These are phyloP conservation scores for barley (Hordeum vulgare) DNA, from an alignment of 176 grass and related monocot genomes.

Conservation along the genomic window DNA sequence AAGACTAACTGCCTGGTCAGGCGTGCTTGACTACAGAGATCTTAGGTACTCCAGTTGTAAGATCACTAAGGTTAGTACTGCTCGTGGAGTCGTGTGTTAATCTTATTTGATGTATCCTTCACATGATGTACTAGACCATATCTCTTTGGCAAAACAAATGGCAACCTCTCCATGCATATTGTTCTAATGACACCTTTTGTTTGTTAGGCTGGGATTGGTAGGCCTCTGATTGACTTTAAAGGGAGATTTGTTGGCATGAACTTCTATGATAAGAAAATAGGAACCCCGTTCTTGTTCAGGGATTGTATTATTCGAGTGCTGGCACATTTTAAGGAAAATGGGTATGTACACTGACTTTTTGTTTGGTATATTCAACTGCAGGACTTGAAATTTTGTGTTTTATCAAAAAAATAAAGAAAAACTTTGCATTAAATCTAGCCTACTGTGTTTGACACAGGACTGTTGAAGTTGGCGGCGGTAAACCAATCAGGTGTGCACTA, in stretches of 20 bases:
- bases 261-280: constrained; percentile 22
- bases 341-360: background rate
- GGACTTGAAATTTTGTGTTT: background rate
- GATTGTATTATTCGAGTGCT: background rate
- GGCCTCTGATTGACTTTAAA: background rate
- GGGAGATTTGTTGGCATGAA: constrained; percentile 13
- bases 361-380: background rate
- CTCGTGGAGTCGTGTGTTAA: background rate
- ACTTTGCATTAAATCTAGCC: background rate
- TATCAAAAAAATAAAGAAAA: background rate
- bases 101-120: background rate
- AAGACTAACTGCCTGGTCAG: background rate
- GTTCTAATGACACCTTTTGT: background rate
- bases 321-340: background rate
- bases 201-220: constrained; percentile 26
- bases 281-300: background rate
- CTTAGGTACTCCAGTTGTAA: constrained; percentile 1
- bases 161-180: background rate
- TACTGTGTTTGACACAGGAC: background rate
- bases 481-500: background rate
- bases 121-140: background rate
- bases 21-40: background rate
- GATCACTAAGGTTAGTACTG: constrained; percentile 10
- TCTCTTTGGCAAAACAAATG: background rate
- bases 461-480: background rate